Evolutionary conservation across 2,329 filamentous ascomycete species (phyloP).

Genomic region (Exophiala lecanii-corni): DNA sequence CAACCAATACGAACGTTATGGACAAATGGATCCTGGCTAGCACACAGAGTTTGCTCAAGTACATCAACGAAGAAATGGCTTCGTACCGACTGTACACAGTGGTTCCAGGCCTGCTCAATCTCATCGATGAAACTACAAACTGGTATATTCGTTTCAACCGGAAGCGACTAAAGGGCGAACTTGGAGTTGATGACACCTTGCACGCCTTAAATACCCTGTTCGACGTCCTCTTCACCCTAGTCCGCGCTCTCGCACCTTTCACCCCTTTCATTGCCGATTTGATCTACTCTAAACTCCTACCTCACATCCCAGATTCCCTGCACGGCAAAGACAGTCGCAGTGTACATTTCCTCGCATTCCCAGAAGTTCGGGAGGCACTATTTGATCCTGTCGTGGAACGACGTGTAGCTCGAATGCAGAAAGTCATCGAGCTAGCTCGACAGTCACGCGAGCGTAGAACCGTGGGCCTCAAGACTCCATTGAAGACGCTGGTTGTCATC

Average conservation of each 20-base stretch:
- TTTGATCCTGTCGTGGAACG: constrained; percentile 85
- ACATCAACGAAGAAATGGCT: constrained; percentile 82
- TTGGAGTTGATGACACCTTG: constrained; percentile 76
- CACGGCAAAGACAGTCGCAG: constrained; percentile 70
- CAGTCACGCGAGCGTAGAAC: constrained; percentile 79
- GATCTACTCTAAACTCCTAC: constrained; percentile 80
- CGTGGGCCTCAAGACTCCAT: constrained; percentile 82
- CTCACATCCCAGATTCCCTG: constrained; percentile 70
- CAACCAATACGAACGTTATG: constrained; percentile 78
- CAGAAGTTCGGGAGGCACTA: constrained; percentile 79
- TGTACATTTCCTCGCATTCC: constrained; percentile 89
- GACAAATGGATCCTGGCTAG: constrained; percentile 86
- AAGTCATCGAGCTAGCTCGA: constrained; percentile 85
- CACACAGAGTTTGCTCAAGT: constrained; percentile 77
- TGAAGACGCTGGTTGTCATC: constrained; percentile 85
- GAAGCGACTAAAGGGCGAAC: constrained; percentile 78
- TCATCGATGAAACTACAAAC: constrained; percentile 86
- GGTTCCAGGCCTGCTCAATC: constrained; percentile 68
- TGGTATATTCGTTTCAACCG: constrained; percentile 93
- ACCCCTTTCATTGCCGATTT: constrained; percentile 93
- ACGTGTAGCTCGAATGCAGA: constrained; percentile 85
- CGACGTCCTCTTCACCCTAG: constrained; percentile 85
- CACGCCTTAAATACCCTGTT: constrained; percentile 93
- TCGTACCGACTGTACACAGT: constrained; percentile 76
- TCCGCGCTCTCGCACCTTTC: constrained; percentile 85